A percentile compares a stretch with the other conserved stretches of the same genome.
These are phyloP conservation scores for Scutellaria galericulata DNA, from an alignment of 257 asterid species.

Conservation along the genomic window DNA sequence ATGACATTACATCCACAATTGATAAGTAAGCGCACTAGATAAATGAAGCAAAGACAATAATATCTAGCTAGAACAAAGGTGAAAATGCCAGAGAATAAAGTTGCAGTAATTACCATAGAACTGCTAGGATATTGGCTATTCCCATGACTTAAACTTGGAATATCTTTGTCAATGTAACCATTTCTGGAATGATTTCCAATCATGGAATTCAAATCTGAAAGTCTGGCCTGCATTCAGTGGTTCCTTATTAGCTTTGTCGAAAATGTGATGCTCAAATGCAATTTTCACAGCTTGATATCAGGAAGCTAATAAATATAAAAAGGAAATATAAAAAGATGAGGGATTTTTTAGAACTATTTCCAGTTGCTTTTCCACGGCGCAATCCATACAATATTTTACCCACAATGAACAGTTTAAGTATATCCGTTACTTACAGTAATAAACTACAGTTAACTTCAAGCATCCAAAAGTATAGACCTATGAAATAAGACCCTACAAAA, in stretches of 20 bases:
- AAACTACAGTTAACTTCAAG: slow-evolving; percentile 22
- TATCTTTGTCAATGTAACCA: slow-evolving; percentile 51
- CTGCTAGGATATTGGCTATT: slow-evolving; percentile 59
- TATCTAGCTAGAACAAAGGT: slow-evolving; percentile 27
- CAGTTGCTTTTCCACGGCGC: not conserved
- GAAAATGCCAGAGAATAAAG: slow-evolving; percentile 21
- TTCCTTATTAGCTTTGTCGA: slow-evolving; percentile 33
- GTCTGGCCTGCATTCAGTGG: slow-evolving; percentile 69
- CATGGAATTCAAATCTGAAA: slow-evolving; percentile 66
- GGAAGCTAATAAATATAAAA: not conserved
- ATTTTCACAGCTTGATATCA: slow-evolving; percentile 19
- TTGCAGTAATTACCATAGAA: slow-evolving; percentile 55
- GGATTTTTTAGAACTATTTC: slow-evolving; percentile 2
- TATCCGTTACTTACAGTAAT: not conserved
- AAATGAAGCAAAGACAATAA: slow-evolving; percentile 16
- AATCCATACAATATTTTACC: not conserved
- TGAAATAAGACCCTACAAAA: slow-evolving; percentile 8
- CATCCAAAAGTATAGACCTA: slow-evolving; percentile 16
- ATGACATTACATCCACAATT: slow-evolving; percentile 15
- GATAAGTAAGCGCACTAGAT: slow-evolving; percentile 16
- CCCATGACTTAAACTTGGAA: slow-evolving; percentile 49
- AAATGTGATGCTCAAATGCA: slow-evolving; percentile 28
- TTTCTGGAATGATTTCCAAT: slow-evolving; percentile 62
- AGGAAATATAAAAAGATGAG: not conserved
- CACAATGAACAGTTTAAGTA: slow-evolving; percentile 12